phyloP scores from a whole-genome alignment of 805 yeast species.

The Cyberlindnera saturnus region DNA sequence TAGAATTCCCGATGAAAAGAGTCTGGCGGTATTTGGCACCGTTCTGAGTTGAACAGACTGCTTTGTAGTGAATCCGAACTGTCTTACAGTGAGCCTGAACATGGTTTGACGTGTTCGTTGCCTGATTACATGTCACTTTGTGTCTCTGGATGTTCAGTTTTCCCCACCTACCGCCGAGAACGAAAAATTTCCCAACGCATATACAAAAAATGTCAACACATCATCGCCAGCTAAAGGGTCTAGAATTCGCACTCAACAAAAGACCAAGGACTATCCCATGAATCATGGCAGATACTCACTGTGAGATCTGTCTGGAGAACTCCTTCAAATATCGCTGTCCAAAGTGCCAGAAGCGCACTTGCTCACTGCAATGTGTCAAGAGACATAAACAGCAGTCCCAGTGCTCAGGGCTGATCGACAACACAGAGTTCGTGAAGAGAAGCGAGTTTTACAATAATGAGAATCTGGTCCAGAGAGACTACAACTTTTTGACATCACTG shows the following conservation, averaged over 20 bases:
- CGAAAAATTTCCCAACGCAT: too few species aligned
- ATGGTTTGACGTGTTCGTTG: too few species aligned
- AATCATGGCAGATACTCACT: slow-evolving; percentile 17
- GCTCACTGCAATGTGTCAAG: slow-evolving; percentile 67
- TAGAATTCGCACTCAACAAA: too few species aligned
- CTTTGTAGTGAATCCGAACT: too few species aligned
- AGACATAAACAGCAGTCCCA: slow-evolving; percentile 55
- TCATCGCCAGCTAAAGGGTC: too few species aligned
- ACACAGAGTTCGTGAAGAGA: slow-evolving; percentile 49
- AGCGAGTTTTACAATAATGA: slow-evolving; percentile 35
- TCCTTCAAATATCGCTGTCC: slow-evolving; percentile 73
- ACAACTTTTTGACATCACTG: slow-evolving; percentile 59
- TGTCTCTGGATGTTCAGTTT: too few species aligned
- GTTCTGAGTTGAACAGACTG: too few species aligned
- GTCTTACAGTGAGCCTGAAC: too few species aligned
- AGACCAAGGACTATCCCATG: too few species aligned
- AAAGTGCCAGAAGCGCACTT: slow-evolving; percentile 59
- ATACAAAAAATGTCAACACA: too few species aligned
- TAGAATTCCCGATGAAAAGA: background rate
- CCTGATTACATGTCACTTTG: too few species aligned
- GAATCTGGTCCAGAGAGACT: slow-evolving; percentile 62
- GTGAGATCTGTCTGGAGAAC: slow-evolving; percentile 40
- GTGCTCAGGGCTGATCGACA: slow-evolving; percentile 66
- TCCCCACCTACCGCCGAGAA: too few species aligned
- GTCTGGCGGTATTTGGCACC: background rate